Conservation (phyloP, 1,139 yeast genomes). For the Nakaseomyces bracarensis region DNA sequence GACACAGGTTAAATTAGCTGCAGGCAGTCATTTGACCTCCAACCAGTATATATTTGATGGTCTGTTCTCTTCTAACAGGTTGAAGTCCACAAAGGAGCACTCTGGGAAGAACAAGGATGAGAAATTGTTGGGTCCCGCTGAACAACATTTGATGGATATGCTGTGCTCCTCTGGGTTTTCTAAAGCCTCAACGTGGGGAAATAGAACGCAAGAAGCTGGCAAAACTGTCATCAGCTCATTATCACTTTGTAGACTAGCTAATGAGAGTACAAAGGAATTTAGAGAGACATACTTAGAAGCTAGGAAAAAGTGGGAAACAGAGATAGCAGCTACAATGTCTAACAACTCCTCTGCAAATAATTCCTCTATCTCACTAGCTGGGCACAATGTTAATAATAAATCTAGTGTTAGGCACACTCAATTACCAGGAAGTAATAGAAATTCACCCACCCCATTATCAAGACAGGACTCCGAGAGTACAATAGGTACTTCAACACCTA, state of each 20-base stretch:
- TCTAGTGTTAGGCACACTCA: neutral
- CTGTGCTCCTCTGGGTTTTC: slow-evolving; percentile 82
- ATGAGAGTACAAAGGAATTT: slow-evolving; percentile 31
- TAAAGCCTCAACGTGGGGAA: slow-evolving; percentile 73
- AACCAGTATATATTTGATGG: slow-evolving; percentile 70
- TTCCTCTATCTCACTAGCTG: neutral
- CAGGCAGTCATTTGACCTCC: slow-evolving; percentile 52
- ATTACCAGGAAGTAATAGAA: neutral
- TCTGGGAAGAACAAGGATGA: slow-evolving; percentile 33
- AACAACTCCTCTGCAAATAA: slow-evolving; percentile 1
- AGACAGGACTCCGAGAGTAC: slow-evolving; percentile 1
- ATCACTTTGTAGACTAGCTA: slow-evolving; percentile 63
- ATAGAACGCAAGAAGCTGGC: slow-evolving; percentile 73
- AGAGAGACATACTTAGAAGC: slow-evolving; percentile 24
- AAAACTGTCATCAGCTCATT: slow-evolving; percentile 81
- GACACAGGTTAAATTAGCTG: slow-evolving; percentile 58
- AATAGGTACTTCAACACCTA: neutral
- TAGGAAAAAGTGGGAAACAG: slow-evolving; percentile 22
- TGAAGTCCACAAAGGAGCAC: slow-evolving; percentile 18
- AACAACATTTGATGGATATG: slow-evolving; percentile 91
- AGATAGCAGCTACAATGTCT: neutral
- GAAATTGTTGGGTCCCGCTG: slow-evolving; percentile 68
- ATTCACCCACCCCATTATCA: neutral
- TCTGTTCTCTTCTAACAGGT: slow-evolving; percentile 35
- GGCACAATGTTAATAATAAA: neutral